Evolutionary conservation across 768 basidiomycete species (phyloP), one percentile per base, ranked within the genome.

Genomic region (Tylopilus subfusipes): DNA sequence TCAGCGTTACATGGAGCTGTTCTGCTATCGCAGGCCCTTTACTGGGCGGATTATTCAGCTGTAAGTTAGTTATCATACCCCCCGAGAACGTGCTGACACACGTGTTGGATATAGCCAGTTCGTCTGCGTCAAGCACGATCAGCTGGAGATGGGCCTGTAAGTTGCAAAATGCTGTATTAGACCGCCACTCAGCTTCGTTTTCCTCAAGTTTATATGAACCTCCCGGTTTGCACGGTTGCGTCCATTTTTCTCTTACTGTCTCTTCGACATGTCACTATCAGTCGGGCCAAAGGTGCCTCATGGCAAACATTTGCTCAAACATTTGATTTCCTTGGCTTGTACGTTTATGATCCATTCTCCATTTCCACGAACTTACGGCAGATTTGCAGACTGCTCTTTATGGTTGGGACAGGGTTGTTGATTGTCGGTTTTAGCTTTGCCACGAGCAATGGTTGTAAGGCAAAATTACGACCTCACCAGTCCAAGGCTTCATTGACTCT

Each of bases 61-160:
- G 87, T 89, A 57, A 69, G 82, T 73, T 25, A 18, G 19, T 46
- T 42, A 52, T 50, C 44, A 46, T 48, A 45, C 52, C 36, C n/a
- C 60, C 47, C 42, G 36, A 48, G 52, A 60, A 45, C 56, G 47
- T 59, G 49, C 57, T 60, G 47, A 61, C 54, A 42, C 61, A 8
- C 55, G 49, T 65, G 51, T 62, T 64, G 59, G 29, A 64, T 48
- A 39, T 31, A 73, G 66, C 71, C 51, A 68, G 68, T 51, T 56
- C 63, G 24, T 48, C 46, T 25, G n/a, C 42, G 21, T 62, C 63
- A 29, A 53, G 48, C 27, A 42, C 48, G 31, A 61, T 86, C 50
- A 83, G 76, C 63, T 93, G 90, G 90, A 78, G 91, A 79, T 93
- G 88, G 85, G 87, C 83, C 49, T 93, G 90, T 93, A 72, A 74